Conservation (phyloP, 345 rosid species). For the Clausena lansium region DNA sequence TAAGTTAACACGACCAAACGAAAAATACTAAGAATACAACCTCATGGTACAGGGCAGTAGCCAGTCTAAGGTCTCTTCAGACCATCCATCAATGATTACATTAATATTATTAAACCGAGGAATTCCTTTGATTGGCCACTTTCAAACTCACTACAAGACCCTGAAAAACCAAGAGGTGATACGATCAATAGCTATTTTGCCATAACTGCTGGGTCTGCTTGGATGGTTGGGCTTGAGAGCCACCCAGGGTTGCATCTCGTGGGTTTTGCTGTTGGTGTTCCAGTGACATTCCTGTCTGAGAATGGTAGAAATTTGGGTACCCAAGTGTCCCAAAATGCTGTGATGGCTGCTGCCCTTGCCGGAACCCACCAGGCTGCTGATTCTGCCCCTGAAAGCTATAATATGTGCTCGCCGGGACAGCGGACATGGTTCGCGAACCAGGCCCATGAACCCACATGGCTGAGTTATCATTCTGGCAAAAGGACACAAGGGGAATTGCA, state of each 20-base stretch:
- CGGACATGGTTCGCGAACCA: conserved; percentile 74
- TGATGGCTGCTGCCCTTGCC: conserved; percentile 89
- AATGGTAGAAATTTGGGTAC: conserved; percentile 84
- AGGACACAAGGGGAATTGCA: background rate
- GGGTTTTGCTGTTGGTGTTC: conserved; percentile 93
- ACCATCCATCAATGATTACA: background rate
- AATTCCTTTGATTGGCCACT: conserved; percentile 39
- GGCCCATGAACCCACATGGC: conserved; percentile 87
- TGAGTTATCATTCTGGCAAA: conserved; percentile 72
- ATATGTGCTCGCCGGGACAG: conserved; percentile 70
- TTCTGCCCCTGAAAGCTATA: conserved; percentile 89
- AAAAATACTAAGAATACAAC: conserved; percentile 50
- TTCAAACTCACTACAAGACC: conserved; percentile 42
- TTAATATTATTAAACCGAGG: conserved; percentile 3
- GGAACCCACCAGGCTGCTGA: conserved; percentile 72
- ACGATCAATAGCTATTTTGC: conserved; percentile 84
- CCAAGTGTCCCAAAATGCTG: conserved; percentile 80
- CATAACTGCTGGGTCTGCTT: conserved; percentile 90
- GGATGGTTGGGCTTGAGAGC: conserved; percentile 73
- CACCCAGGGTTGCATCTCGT: conserved; percentile 63
- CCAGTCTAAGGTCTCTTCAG: conserved; percentile 35
- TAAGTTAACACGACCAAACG: conserved; percentile 38
- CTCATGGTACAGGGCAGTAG: conserved; percentile 50
- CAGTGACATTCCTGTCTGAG: conserved; percentile 67
- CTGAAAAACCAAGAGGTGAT: conserved; percentile 52